Percentiles rank a stretch among this genome's conserved stretches.
phyloP scores from a whole-genome alignment of 495 filamentous ascomycete species.

The Penicillium subrubescens region DNA sequence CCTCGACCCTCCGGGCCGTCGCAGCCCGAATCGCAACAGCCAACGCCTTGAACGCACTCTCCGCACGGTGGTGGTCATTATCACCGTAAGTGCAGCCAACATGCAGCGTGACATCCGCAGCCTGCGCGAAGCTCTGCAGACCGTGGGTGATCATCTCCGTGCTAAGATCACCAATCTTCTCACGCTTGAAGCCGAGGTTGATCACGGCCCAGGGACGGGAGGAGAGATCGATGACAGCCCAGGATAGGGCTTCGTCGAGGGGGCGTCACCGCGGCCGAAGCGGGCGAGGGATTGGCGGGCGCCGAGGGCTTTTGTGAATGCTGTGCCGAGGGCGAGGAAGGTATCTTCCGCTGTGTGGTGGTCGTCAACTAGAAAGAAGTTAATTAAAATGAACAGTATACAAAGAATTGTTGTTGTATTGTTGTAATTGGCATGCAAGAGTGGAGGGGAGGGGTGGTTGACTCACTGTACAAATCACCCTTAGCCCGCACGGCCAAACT shows the following conservation, averaged over 20 bases:
- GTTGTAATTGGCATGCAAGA: neutral
- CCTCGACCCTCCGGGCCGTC: conserved; percentile 66
- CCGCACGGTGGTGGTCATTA: conserved; percentile 95
- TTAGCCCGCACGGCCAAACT: conserved; percentile 76
- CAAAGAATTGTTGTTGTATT: neutral
- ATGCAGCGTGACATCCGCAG: conserved; percentile 87
- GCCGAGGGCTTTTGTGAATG: conserved; percentile 78
- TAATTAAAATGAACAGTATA: neutral
- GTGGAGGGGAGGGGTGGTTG: neutral
- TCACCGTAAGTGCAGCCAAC: conserved; percentile 84
- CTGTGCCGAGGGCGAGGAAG: conserved; percentile 84
- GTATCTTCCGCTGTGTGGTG: conserved; percentile 98
- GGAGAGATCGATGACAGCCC: conserved; percentile 92
- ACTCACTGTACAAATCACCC: conserved; percentile 87
- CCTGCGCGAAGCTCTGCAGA: conserved; percentile 88
- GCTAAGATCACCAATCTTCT: conserved; percentile 91
- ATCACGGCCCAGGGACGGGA: conserved; percentile 85
- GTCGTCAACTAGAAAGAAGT: conserved; percentile 74
- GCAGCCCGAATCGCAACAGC: conserved; percentile 81
- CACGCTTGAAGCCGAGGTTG: conserved; percentile 76
- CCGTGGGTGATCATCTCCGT: conserved; percentile 98
- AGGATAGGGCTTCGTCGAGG: conserved; percentile 91
- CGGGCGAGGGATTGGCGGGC: conserved; percentile 77
- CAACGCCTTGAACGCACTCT: conserved; percentile 96
- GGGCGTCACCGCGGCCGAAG: conserved; percentile 88